Evolutionary conservation across 2,329 filamentous ascomycete genomes (phyloP), one percentile per base, ranked within the genome.

Genomic region (Colletotrichum tanaceti): DNA sequence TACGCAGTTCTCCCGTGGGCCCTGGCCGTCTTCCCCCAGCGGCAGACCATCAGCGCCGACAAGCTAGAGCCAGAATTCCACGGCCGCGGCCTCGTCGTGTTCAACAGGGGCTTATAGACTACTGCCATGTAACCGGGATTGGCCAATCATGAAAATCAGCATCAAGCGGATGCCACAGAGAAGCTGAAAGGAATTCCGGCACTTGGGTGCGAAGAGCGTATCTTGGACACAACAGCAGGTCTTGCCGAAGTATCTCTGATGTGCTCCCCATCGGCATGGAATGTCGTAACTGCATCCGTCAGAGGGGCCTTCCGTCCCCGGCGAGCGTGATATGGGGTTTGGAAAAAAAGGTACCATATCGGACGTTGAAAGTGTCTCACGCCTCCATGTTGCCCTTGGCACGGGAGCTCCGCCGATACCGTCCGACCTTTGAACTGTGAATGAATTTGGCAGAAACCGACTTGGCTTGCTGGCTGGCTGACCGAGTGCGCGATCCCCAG

Each of bases 1-100:
- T 88, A 97, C 70, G 92, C 94, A 73, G 96, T 95, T 11, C 83
- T 99, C 74, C 96, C 96, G 46, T 84, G 98, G 71, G 96, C 96
- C 18, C 84, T 99, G 59, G 96, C 90, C 10, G 93, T 93, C 2
- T 99, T 99, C 81, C 96, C 96, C 4, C 94, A 98, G 82, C 86
- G 94, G 72, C 93, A 99, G 83, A 88, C 88, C 71, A 91, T 98
- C 49, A 87, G 86, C 71, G 94, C 92, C 1, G 86, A 88, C 38
- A 89, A 84, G 58, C 82, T 99, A 65, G 96, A 98, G 84, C 85
- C 91, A 71, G 93, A 97, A 80, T 98, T 99, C 78, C 91, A 91
- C 81, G 91, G 89, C 7, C 88, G 87, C 63, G 94, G 93, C 0
- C 85, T 93, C 83, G 92, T 99, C n/a, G 93, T 97, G 78, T 98